Evolutionary conservation across 345 rosid genomes (phyloP).

Genomic region (Pistacia vera): DNA sequence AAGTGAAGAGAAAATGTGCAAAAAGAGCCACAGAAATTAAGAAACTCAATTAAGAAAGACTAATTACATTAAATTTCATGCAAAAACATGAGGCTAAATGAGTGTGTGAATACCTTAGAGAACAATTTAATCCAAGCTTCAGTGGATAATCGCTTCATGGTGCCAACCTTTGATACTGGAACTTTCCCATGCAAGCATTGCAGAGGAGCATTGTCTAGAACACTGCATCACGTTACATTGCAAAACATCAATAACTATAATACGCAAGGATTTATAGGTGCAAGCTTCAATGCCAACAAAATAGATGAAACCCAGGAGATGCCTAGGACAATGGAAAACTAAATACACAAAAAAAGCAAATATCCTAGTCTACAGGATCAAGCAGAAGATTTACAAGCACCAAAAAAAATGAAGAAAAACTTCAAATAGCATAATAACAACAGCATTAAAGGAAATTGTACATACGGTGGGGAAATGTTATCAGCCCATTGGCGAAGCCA

Average conservation of each 20-base stretch:
- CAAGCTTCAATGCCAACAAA: neutral
- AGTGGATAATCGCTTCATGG: constrained; percentile 76
- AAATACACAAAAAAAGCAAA: neutral
- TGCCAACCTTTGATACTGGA: constrained; percentile 64
- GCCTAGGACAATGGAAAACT: neutral
- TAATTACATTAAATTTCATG: neutral
- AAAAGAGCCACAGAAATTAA: neutral
- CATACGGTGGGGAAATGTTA: constrained; percentile 70
- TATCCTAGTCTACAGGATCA: neutral
- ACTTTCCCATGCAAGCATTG: constrained; percentile 88
- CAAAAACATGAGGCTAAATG: constrained; percentile 4
- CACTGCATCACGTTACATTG: constrained; percentile 34
- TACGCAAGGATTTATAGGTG: neutral
- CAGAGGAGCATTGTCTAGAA: constrained; percentile 70
- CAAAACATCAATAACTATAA: neutral
- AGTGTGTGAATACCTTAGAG: constrained; percentile 58
- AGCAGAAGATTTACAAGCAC: constrained; percentile 8
- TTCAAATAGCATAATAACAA: neutral
- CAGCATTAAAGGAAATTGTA: constrained; percentile 23
- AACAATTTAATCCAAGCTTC: constrained; percentile 75
- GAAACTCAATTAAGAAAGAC: too few relatives aligned
- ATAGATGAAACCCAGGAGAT: neutral
- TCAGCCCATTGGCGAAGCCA: constrained; percentile 99
- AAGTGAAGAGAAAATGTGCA: too few relatives aligned
- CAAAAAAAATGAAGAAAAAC: neutral